A percentile compares a stretch with the other conserved stretches of the same genome.
These are phyloP conservation scores for Sporothrix pseudoabietina DNA, from an alignment of 2,329 filamentous ascomycete genomes.

Conservation along the genomic window DNA sequence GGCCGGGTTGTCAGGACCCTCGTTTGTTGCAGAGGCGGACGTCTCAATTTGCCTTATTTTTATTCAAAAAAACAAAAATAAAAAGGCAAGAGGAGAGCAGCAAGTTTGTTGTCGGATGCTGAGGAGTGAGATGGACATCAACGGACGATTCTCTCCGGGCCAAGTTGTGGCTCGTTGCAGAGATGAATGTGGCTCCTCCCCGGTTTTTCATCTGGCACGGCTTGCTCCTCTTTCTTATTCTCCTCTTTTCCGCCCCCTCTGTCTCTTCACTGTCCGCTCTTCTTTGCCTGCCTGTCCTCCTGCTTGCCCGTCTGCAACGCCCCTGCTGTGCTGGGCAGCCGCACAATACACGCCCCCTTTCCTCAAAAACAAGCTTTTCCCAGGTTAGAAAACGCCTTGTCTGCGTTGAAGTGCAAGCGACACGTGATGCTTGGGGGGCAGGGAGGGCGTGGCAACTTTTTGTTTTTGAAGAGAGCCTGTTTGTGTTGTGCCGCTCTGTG, in stretches of 20 bases:
- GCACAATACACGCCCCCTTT: slow-evolving; percentile 9
- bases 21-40: not conserved
- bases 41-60: slow-evolving; percentile 13
- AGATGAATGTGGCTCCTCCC: slow-evolving; percentile 27
- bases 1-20: not conserved
- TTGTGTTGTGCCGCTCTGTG: not conserved
- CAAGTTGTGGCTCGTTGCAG: slow-evolving; percentile 26
- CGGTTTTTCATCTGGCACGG: slow-evolving; percentile 27
- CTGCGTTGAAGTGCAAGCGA: slow-evolving; percentile 3
- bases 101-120: not conserved
- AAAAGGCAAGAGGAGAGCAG: slow-evolving; percentile 7
- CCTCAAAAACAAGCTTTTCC: not conserved
- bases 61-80: slow-evolving; percentile 17
- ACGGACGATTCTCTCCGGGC: slow-evolving; percentile 28
- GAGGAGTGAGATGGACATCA: slow-evolving; percentile 22
- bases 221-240: slow-evolving; percentile 19
- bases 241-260: slow-evolving; percentile 1
- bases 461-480: not conserved
- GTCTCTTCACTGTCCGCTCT: not conserved
- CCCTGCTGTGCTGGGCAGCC: slow-evolving; percentile 13
- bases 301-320: slow-evolving; percentile 6
- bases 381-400: not conserved
- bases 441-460: not conserved
- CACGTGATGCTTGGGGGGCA: not conserved
- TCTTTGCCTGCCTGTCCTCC: not conserved